These are phyloP conservation scores for Phytophthora palmivora DNA, from an alignment of 352 stramenopile species.

Conservation along the genomic window DNA sequence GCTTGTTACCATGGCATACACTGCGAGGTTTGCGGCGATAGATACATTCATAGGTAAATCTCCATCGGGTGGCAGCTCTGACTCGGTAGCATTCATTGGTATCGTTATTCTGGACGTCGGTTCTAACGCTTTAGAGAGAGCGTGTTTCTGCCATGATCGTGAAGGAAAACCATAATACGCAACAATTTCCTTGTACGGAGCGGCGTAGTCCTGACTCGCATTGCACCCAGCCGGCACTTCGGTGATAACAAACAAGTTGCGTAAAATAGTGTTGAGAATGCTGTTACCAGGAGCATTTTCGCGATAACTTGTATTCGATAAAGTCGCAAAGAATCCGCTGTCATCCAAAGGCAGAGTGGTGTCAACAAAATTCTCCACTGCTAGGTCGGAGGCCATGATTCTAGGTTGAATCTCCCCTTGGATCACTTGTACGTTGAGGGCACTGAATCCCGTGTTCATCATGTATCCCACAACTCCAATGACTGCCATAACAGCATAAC, in stretches of 20 bases:
- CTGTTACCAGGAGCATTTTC: conserved; percentile 7
- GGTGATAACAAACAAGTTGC: conserved; percentile 3
- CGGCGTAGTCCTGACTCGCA: neutral
- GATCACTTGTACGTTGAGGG: conserved; percentile 18
- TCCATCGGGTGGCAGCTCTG: neutral
- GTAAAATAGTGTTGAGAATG: conserved; percentile 11
- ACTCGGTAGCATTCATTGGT: neutral
- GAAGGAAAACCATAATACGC: neutral
- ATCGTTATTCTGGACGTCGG: neutral
- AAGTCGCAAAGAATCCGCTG: conserved; percentile 1
- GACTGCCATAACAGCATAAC: conserved; percentile 2
- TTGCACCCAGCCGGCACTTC: neutral
- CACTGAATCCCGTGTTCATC: conserved; percentile 26
- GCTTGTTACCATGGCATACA: neutral
- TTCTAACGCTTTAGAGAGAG: neutral
- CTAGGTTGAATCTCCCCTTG: conserved; percentile 1
- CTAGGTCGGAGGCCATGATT: conserved; percentile 7
- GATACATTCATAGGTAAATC: neutral
- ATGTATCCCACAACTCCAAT: conserved; percentile 17
- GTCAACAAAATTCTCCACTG: conserved; percentile 7
- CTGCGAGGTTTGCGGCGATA: neutral
- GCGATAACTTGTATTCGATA: conserved; percentile 6
- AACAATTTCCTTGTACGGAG: neutral
- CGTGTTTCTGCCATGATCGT: neutral
- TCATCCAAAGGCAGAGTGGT: neutral